Evolutionary conservation across 768 basidiomycete species (phyloP).

Genomic region (Gloeostereum incarnatum): DNA sequence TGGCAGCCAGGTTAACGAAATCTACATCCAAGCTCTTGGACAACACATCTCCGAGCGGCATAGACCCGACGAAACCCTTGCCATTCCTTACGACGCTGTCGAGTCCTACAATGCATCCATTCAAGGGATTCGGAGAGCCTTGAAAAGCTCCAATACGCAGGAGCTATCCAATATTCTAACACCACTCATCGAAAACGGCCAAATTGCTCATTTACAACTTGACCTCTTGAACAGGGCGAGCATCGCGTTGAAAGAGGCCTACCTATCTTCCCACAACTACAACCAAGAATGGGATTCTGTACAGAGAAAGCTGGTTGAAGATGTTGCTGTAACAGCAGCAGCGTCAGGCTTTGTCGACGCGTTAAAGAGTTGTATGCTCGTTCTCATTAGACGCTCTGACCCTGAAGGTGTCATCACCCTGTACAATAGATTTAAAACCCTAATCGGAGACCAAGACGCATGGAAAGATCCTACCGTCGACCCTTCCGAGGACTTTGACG

Average conservation of each 20-base stretch:
- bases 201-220: slow-evolving; percentile 21
- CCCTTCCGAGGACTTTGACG: slow-evolving; percentile 15
- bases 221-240: too few relatives aligned
- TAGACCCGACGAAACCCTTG: slow-evolving; percentile 14
- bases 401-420: slow-evolving; percentile 32
- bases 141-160: slow-evolving; percentile 32
- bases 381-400: slow-evolving; percentile 30
- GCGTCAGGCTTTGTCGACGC: slow-evolving; percentile 32
- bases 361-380: slow-evolving; percentile 39
- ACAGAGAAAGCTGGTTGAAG: slow-evolving; percentile 23
- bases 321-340: slow-evolving; percentile 43
- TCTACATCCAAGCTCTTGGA: slow-evolving; percentile 5
- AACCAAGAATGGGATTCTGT: slow-evolving; percentile 14
- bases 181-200: slow-evolving; percentile 29
- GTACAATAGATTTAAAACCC: slow-evolving; percentile 26
- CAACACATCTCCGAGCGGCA: slow-evolving; percentile 10
- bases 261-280: slow-evolving; percentile 14
- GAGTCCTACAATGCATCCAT: slow-evolving; percentile 19
- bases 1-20: slow-evolving; percentile 6
- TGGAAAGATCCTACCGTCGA: slow-evolving; percentile 5
- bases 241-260: too few relatives aligned
- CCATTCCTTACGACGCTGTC: slow-evolving; percentile 28
- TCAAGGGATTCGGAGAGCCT: slow-evolving; percentile 24
- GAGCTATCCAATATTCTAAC: slow-evolving; percentile 37
- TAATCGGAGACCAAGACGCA: slow-evolving; percentile 10